These are phyloP conservation scores for Hymenoscyphus fraxineus DNA, from an alignment of 2,329 filamentous ascomycete species.

Conservation along the genomic window DNA sequence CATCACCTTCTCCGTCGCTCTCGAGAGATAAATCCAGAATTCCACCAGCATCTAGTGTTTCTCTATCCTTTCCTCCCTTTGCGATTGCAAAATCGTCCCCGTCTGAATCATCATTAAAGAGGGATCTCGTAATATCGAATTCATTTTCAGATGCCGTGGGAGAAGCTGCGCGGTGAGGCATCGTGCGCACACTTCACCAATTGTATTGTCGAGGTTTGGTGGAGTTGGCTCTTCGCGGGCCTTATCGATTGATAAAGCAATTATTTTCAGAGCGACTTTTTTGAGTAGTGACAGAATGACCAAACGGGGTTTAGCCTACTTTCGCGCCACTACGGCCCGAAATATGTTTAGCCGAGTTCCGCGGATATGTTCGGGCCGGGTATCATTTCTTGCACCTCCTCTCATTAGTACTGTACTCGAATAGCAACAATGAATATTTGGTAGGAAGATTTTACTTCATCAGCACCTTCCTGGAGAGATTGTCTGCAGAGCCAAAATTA, in stretches of 20 bases:
- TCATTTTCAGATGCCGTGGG: slow-evolving; percentile 85
- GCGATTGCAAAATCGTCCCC: slow-evolving; percentile 38
- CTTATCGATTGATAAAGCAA: slow-evolving; percentile 12
- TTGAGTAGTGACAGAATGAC: neutral
- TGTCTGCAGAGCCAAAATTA: no score
- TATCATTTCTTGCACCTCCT: neutral
- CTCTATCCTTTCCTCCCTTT: slow-evolving; percentile 37
- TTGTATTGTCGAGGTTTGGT: neutral
- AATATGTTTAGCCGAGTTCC: neutral
- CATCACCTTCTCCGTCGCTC: slow-evolving; percentile 65
- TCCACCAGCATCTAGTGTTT: slow-evolving; percentile 55
- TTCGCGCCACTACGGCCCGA: neutral
- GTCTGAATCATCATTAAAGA: slow-evolving; percentile 60
- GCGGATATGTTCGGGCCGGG: neutral
- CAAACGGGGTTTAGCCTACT: neutral
- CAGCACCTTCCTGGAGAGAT: no score
- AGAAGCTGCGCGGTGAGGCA: slow-evolving; percentile 72
- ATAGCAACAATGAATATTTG: no score
- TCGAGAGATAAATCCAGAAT: slow-evolving; percentile 56
- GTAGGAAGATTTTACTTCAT: no score
- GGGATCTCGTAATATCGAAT: slow-evolving; percentile 78
- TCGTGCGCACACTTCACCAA: slow-evolving; percentile 36
- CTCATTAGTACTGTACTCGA: no score
- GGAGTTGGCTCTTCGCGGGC: neutral
- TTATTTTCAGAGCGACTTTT: slow-evolving; percentile 6